Percentiles rank a stretch among this genome's conserved stretches.
Evolutionary conservation across 1,139 yeast genomes (phyloP).

Genomic region (Pneumocystis sp.): DNA sequence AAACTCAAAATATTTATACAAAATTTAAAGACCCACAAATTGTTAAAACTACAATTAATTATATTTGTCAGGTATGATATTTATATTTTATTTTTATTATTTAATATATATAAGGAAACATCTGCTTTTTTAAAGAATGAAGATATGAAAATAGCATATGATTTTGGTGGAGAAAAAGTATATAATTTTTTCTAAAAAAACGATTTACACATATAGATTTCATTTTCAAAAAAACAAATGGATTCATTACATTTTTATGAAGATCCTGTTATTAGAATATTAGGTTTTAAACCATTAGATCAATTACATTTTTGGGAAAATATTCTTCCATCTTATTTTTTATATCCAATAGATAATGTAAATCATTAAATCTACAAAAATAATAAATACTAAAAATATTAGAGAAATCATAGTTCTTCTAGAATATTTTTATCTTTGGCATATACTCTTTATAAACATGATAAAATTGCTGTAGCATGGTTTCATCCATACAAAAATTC

Average conservation of each 20-base stretch:
- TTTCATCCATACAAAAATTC: conserved; percentile 45
- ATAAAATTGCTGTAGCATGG: conserved; percentile 54
- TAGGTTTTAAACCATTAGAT: conserved; percentile 47
- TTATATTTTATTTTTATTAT: background rate
- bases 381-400: conserved; percentile 9
- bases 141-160: conserved; percentile 27
- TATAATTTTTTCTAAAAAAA: conserved; percentile 30
- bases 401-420: conserved; percentile 12
- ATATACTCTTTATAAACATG: conserved; percentile 38
- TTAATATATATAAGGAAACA: conserved; percentile 22
- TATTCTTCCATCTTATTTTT: conserved; percentile 41
- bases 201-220: conserved; percentile 22
- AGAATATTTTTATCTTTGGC: conserved; percentile 55
- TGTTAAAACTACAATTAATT: conserved; percentile 37
- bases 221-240: conserved; percentile 28
- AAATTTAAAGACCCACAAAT: conserved; percentile 37
- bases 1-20: conserved; percentile 36
- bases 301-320: conserved; percentile 30
- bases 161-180: conserved; percentile 31
- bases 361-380: conserved; percentile 38
- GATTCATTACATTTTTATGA: conserved; percentile 25
- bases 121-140: conserved; percentile 31
- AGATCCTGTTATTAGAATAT: conserved; percentile 35
- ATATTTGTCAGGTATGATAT: conserved; percentile 15
- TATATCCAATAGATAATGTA: conserved; percentile 44